Evolutionary conservation across 805 yeast genomes (phyloP).

Genomic region (Candida corydali): DNA sequence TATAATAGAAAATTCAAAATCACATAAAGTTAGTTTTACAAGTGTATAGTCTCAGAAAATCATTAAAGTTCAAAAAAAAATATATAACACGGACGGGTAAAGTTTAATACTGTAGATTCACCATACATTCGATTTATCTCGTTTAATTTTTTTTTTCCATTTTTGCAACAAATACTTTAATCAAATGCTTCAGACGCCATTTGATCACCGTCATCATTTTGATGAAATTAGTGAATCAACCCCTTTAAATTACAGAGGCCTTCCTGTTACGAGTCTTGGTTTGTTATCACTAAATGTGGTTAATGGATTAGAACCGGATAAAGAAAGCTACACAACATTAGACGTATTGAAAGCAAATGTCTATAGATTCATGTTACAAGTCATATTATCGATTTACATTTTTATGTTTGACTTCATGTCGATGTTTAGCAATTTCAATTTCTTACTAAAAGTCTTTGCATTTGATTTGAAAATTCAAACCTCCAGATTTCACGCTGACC

Average conservation of each 20-base stretch:
- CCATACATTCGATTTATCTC: no score
- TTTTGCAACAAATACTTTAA: no score
- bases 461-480: slow-evolving; percentile 8
- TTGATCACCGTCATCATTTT: background rate
- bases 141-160: no score
- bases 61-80: background rate
- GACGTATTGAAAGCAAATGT: slow-evolving; percentile 17
- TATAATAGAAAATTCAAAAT: no score
- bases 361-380: slow-evolving; percentile 11
- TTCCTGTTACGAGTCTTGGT: slow-evolving; percentile 12
- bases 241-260: slow-evolving; percentile 5
- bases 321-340: slow-evolving; percentile 13
- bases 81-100: slow-evolving; percentile 3
- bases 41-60: background rate
- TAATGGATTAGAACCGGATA: slow-evolving; percentile 13
- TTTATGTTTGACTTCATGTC: background rate
- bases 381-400: slow-evolving; percentile 7
- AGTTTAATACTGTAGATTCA: no score
- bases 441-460: slow-evolving; percentile 5
- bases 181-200: slow-evolving; percentile 2
- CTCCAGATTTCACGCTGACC: slow-evolving; percentile 8
- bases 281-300: slow-evolving; percentile 10
- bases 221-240: background rate
- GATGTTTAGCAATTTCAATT: slow-evolving; percentile 1
- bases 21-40: no score